Evolutionary conservation across 495 filamentous ascomycete species (phyloP).

Genomic region (Podospora appendiculata): DNA sequence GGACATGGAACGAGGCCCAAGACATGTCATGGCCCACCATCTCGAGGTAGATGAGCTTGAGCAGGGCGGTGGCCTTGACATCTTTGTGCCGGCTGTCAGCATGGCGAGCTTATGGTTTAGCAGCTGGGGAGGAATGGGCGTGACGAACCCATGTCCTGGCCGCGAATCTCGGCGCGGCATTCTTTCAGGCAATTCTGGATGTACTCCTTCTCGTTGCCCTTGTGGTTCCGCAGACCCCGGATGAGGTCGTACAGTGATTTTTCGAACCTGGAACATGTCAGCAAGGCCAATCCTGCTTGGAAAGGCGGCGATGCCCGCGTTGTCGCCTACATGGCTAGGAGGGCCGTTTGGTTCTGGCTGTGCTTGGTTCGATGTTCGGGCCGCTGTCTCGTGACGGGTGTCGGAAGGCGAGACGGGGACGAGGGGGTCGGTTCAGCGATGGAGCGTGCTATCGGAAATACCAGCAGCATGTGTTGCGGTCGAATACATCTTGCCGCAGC

Average conservation of each 20-base stretch:
- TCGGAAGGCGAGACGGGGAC: too few relatives aligned
- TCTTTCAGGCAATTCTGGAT: conserved; percentile 85
- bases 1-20: conserved; percentile 95
- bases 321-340: background rate
- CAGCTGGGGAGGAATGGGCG: background rate
- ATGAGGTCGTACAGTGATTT: conserved; percentile 99
- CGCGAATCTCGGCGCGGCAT: conserved; percentile 84
- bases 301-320: background rate
- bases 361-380: too few relatives aligned
- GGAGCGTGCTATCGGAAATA: background rate
- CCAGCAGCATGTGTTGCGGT: background rate
- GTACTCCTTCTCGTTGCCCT: conserved; percentile 88
- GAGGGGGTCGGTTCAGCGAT: conserved; percentile 1
- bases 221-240: conserved; percentile 85
- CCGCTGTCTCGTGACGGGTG: too few relatives aligned
- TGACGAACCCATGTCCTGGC: conserved; percentile 77
- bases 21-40: conserved; percentile 99
- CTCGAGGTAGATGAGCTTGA: conserved; percentile 94
- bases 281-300: background rate
- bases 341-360: background rate
- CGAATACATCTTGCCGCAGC: conserved; percentile 4
- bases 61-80: conserved; percentile 86
- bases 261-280: conserved; percentile 69
- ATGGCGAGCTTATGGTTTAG: too few relatives aligned
- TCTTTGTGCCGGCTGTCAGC: conserved; percentile 44